Evolutionary conservation across 257 asterid species (phyloP).

Genomic region (Coffea canephora): DNA sequence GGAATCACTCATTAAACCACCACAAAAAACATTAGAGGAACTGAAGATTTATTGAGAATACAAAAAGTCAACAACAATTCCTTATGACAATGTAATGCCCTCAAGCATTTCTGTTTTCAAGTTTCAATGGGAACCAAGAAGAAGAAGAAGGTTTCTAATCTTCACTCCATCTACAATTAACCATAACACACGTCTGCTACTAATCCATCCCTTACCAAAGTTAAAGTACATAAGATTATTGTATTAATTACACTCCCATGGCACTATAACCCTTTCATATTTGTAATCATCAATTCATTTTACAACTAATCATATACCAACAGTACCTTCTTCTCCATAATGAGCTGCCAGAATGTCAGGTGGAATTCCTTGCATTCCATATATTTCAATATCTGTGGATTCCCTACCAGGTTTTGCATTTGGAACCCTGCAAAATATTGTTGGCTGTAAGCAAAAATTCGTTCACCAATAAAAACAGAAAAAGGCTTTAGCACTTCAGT

Average conservation of each 20-base stretch:
- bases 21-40: background rate
- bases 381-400: conserved; percentile 85
- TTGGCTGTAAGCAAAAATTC: background rate
- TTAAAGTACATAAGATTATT: no score
- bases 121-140: background rate
- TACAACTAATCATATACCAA: background rate
- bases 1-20: background rate
- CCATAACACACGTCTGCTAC: background rate
- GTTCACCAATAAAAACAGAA: background rate
- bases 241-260: background rate
- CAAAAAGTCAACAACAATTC: background rate
- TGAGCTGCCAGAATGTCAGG: conserved; percentile 78
- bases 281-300: background rate
- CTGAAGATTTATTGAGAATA: background rate
- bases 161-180: no score
- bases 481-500: background rate
- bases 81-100: background rate
- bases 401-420: conserved; percentile 94
- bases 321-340: conserved; percentile 89
- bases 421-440: conserved; percentile 63
- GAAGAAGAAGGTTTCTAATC: background rate
- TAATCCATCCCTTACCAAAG: background rate
- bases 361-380: conserved; percentile 99
- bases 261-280: background rate
- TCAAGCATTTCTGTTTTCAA: background rate